phyloP scores from a whole-genome alignment of 2,329 filamentous ascomycete genomes.

The Talaromyces sp. region DNA sequence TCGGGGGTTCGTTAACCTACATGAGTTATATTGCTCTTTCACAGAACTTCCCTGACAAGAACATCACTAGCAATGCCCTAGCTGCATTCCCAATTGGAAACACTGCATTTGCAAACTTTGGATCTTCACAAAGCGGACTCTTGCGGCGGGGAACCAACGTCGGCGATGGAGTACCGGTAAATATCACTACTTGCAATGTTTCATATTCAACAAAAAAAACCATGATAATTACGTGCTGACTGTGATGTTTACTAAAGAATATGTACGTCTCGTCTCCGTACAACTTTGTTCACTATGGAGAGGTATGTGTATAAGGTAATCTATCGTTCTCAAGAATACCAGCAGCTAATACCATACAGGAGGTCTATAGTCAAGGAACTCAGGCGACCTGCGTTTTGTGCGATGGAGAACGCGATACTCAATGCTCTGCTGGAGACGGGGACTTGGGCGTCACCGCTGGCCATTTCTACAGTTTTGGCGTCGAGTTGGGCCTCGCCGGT shows the following conservation, averaged over 20 bases:
- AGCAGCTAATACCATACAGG: neutral
- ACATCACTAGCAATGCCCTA: conserved; percentile 25
- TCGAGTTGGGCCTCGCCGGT: neutral
- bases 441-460: neutral
- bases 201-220: neutral
- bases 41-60: conserved; percentile 24
- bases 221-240: neutral
- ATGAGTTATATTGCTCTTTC: conserved; percentile 26
- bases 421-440: neutral
- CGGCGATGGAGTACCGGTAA: neutral
- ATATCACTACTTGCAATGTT: neutral
- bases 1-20: conserved; percentile 26
- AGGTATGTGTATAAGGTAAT: neutral
- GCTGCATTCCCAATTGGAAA: conserved; percentile 30
- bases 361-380: neutral
- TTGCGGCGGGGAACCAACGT: neutral
- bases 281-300: conserved; percentile 1
- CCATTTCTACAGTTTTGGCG: neutral
- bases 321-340: neutral
- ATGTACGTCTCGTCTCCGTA: neutral
- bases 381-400: neutral
- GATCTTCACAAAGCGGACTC: neutral
- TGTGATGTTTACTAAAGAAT: neutral
- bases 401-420: neutral
- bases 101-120: neutral